Conservation (phyloP, 2,329 filamentous ascomycete species). For the Hypomyces perniciosus region DNA sequence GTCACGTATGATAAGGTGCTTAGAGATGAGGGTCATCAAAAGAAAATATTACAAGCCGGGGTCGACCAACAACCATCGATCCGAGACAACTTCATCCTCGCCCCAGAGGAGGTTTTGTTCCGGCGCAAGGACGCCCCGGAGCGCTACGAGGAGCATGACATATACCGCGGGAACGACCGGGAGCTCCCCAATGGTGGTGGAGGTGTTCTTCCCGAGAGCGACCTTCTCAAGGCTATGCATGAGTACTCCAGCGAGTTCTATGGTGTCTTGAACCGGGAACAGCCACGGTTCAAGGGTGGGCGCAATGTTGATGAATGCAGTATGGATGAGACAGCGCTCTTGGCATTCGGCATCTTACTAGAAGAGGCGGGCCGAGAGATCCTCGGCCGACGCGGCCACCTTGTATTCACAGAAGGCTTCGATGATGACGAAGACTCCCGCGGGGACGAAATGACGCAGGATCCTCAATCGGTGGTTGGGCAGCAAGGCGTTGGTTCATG, state of each 20-base stretch:
- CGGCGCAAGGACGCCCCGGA: slow-evolving; percentile 56
- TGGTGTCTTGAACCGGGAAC: slow-evolving; percentile 30
- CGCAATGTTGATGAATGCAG: slow-evolving; percentile 47
- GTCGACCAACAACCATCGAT: slow-evolving; percentile 9
- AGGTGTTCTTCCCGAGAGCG: slow-evolving; percentile 57
- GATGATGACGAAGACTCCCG: slow-evolving; percentile 3
- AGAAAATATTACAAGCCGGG: background rate
- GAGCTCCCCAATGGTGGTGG: slow-evolving; percentile 42
- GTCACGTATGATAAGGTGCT: slow-evolving; percentile 21
- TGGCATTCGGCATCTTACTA: slow-evolving; percentile 68
- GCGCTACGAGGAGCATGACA: slow-evolving; percentile 64
- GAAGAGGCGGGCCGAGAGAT: slow-evolving; percentile 61
- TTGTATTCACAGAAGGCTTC: slow-evolving; percentile 53
- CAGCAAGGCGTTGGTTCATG: slow-evolving; percentile 19
- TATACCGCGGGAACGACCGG: slow-evolving; percentile 60
- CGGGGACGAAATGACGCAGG: background rate
- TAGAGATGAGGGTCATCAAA: slow-evolving; percentile 14
- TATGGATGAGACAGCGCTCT: slow-evolving; percentile 72
- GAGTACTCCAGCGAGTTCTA: slow-evolving; percentile 64
- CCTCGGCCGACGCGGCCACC: slow-evolving; percentile 59
- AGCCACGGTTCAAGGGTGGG: slow-evolving; percentile 11
- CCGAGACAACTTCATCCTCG: slow-evolving; percentile 29
- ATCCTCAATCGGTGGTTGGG: slow-evolving; percentile 15
- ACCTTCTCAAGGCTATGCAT: slow-evolving; percentile 64
- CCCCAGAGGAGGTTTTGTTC: slow-evolving; percentile 68